phyloP scores from a whole-genome alignment of 2,329 filamentous ascomycete species.

The Fusarium sp. region DNA sequence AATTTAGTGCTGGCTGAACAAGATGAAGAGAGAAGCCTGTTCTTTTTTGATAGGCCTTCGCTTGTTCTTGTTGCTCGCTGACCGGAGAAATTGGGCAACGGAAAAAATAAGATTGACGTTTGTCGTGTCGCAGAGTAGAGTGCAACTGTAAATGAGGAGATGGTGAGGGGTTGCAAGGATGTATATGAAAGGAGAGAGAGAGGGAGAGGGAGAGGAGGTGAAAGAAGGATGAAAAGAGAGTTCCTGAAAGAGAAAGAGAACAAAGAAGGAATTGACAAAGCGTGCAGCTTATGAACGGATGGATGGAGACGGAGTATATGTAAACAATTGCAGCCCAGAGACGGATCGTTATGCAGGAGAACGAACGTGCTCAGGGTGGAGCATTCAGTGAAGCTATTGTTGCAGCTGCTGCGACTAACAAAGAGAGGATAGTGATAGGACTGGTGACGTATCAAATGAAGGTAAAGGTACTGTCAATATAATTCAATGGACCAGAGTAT shows the following conservation, averaged over 20 bases:
- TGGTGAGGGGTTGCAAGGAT: slow-evolving; percentile 30
- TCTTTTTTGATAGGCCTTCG: not conserved
- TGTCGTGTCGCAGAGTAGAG: slow-evolving; percentile 29
- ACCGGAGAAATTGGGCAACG: slow-evolving; percentile 27
- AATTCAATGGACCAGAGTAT: not conserved
- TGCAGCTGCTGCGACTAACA: slow-evolving; percentile 28
- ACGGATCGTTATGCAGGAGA: slow-evolving; percentile 30
- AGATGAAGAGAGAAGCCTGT: slow-evolving; percentile 11
- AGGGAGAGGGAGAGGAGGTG: slow-evolving; percentile 6
- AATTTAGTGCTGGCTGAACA: not conserved
- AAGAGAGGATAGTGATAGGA: slow-evolving; percentile 5
- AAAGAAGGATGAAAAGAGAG: slow-evolving; percentile 3
- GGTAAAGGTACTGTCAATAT: too few species aligned
- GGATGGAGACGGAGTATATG: slow-evolving; percentile 18
- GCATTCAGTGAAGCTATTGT: slow-evolving; percentile 28
- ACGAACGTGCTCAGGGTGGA: slow-evolving; percentile 31
- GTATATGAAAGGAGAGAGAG: slow-evolving; percentile 15
- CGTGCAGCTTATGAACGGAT: slow-evolving; percentile 5
- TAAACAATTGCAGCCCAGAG: slow-evolving; percentile 22
- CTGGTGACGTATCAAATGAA: not conserved
- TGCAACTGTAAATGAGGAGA: slow-evolving; percentile 19
- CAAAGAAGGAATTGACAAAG: slow-evolving; percentile 9
- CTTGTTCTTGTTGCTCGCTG: not conserved
- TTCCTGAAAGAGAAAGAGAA: slow-evolving; percentile 11
- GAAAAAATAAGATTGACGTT: slow-evolving; percentile 29